Evolutionary conservation across 78 protist genomes (phyloP), one percentile per base, ranked within the genome.

Genomic region (Monocercomonoides exilis): DNA sequence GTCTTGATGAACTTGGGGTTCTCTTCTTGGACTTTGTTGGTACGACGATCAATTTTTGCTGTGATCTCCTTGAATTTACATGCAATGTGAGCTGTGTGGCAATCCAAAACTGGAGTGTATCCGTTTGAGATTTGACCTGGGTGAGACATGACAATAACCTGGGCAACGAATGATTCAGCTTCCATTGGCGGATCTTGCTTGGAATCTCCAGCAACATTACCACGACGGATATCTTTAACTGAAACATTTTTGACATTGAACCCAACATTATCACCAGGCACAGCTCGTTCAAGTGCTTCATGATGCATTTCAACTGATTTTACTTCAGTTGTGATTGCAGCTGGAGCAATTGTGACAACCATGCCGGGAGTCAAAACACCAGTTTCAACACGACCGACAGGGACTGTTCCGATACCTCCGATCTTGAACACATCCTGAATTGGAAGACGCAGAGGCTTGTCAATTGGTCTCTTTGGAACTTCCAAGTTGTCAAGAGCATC

Each of bases 291-390:
- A 77, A 95, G 87, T 45, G 85, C 84, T 86, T 91, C 93, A 94
- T 97, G 99, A 91, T 97, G 99, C 99, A 97, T 97, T 90, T 97
- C 99, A 80, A 97, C 96, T 41, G 98, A 94, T 90, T 94, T 95
- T 93, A 91, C 93, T 79, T 97, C 96, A 81, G 96, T 92, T 82
- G 92, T 77, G 80, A 93, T 89, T 43, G 77, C 89, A 80, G 96
- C 77, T 87, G 99, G 99, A 86, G 97, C 96, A 91, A 97, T 95
- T 80, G 90, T 82, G 84, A 96, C 95, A n/a, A 77, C 64, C 91
- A 86, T 85, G 85, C 96, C 96, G 84, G 99, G 97, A 90, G 91
- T 91, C 77, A 95, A 70, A 91, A 93, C 63, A 41, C 99, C 99
- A 29, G 97, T 93, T 91, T 97, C 99, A 46, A 97, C 98, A 89